A percentile compares a stretch with the other conserved stretches of the same genome.
Evolutionary conservation across 331 rosid species (phyloP).

Genomic region (Pyrus hybrid): DNA sequence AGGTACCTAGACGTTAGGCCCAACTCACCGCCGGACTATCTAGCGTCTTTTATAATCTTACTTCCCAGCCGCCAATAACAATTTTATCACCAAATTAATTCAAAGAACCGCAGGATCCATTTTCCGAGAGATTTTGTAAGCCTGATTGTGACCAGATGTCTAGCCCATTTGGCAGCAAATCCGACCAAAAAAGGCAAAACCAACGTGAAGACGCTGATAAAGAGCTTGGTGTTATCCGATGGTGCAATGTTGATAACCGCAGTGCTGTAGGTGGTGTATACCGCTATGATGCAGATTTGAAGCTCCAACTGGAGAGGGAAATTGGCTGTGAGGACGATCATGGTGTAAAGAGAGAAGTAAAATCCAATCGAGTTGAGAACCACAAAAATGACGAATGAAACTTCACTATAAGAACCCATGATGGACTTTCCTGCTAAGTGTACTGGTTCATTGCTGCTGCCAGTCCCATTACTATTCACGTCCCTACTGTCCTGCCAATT

Average conservation of each 20-base stretch:
- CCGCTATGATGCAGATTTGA: too few relatives aligned
- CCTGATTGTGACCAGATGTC: not conserved
- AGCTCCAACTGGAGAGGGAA: too few relatives aligned
- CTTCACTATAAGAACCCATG: conserved; percentile 10
- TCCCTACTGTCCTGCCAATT: conserved; percentile 13
- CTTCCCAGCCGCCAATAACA: too few relatives aligned
- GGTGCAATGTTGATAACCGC: not conserved
- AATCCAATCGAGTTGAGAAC: too few relatives aligned
- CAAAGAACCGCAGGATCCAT: too few relatives aligned
- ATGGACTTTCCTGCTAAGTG: not conserved
- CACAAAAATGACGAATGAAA: too few relatives aligned
- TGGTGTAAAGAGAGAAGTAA: too few relatives aligned
- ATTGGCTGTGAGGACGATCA: too few relatives aligned
- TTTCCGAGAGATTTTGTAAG: not conserved
- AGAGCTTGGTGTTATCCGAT: not conserved
- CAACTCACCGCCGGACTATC: too few relatives aligned
- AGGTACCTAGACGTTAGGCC: too few relatives aligned
- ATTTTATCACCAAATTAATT: not conserved
- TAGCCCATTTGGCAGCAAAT: not conserved
- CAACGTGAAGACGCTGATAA: not conserved
- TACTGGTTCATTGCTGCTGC: not conserved
- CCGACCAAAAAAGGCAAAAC: not conserved
- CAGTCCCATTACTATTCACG: not conserved
- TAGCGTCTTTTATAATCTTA: too few relatives aligned
- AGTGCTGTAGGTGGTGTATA: too few relatives aligned